Percentiles rank a stretch among this genome's conserved stretches.
These are phyloP conservation scores for Ramaria sp. DNA, from an alignment of 768 basidiomycete species.

Conservation along the genomic window DNA sequence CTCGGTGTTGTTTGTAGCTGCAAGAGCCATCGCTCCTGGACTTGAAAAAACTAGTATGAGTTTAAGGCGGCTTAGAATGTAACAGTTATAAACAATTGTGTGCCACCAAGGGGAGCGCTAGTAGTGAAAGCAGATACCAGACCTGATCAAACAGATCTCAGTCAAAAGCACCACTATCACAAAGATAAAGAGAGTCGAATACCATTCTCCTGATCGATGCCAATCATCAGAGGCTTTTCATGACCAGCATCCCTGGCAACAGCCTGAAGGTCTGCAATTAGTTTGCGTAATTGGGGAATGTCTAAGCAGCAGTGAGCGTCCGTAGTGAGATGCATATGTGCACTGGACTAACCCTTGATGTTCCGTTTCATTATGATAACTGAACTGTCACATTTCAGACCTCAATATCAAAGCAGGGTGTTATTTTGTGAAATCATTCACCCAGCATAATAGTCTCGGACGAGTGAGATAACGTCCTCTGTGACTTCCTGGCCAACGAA, in stretches of 20 bases:
- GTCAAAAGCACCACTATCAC: too few species aligned
- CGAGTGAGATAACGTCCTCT: constrained; percentile 42
- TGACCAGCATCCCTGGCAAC: constrained; percentile 51
- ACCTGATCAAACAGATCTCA: constrained; percentile 25
- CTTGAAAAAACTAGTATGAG: constrained; percentile 23
- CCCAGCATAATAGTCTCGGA: constrained; percentile 53
- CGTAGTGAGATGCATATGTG: background rate
- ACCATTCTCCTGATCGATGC: constrained; percentile 72
- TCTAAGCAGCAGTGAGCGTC: constrained; percentile 23
- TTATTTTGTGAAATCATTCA: constrained; percentile 10
- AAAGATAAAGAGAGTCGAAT: constrained; percentile 1
- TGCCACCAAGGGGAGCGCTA: constrained; percentile 32
- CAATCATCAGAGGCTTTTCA: constrained; percentile 44
- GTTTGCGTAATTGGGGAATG: constrained; percentile 34
- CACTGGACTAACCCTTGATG: constrained; percentile 32
- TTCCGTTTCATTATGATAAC: constrained; percentile 65
- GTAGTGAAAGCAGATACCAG: constrained; percentile 59
- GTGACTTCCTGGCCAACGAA: constrained; percentile 48
- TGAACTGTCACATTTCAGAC: constrained; percentile 2
- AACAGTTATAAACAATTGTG: constrained; percentile 46
- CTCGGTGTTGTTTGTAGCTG: constrained; percentile 37
- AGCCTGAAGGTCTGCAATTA: constrained; percentile 40
- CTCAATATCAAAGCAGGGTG: background rate
- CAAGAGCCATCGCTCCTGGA: constrained; percentile 66
- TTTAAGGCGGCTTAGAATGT: background rate